These are phyloP conservation scores for Exophiala oligosperma DNA, from an alignment of 2,329 filamentous ascomycete species.

Conservation along the genomic window DNA sequence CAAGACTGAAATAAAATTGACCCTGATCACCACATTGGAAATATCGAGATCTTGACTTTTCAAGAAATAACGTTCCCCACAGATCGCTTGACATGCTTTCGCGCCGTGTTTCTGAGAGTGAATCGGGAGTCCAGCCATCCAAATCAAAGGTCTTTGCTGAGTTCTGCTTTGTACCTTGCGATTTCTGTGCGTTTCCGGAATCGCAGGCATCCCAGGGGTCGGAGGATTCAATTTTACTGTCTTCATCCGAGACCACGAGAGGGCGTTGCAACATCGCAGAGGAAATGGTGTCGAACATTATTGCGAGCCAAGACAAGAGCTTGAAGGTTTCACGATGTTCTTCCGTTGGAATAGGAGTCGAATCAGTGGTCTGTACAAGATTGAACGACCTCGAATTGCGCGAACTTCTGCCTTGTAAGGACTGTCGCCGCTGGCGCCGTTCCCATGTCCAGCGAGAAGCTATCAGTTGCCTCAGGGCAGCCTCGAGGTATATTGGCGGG, in stretches of 20 bases:
- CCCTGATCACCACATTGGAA: slow-evolving; percentile 50
- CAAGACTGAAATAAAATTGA: neutral
- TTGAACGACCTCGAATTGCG: neutral
- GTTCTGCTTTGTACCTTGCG: slow-evolving; percentile 4
- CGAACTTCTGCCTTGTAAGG: neutral
- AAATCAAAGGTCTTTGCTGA: slow-evolving; percentile 6
- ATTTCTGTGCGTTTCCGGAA: neutral
- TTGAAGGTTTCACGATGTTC: slow-evolving; percentile 51
- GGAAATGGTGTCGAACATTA: slow-evolving; percentile 61
- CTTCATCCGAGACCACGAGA: slow-evolving; percentile 47
- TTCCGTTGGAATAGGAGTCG: neutral
- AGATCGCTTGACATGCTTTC: slow-evolving; percentile 28
- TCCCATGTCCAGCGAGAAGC: neutral
- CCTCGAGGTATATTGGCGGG: slow-evolving; percentile 11
- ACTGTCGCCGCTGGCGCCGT: slow-evolving; percentile 11
- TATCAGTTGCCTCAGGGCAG: slow-evolving; percentile 13
- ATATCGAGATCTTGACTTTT: slow-evolving; percentile 4
- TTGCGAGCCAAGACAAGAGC: slow-evolving; percentile 58
- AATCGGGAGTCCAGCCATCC: slow-evolving; percentile 14
- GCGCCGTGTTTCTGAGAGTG: slow-evolving; percentile 2
- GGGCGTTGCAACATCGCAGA: slow-evolving; percentile 54
- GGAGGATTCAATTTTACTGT: slow-evolving; percentile 40
- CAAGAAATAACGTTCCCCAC: slow-evolving; percentile 43
- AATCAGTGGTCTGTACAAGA: neutral
- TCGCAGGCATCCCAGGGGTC: neutral